Percentiles rank a stretch among this genome's conserved stretches.
Conservation (phyloP, 345 rosid species). For the Melaleuca alternifolia region DNA sequence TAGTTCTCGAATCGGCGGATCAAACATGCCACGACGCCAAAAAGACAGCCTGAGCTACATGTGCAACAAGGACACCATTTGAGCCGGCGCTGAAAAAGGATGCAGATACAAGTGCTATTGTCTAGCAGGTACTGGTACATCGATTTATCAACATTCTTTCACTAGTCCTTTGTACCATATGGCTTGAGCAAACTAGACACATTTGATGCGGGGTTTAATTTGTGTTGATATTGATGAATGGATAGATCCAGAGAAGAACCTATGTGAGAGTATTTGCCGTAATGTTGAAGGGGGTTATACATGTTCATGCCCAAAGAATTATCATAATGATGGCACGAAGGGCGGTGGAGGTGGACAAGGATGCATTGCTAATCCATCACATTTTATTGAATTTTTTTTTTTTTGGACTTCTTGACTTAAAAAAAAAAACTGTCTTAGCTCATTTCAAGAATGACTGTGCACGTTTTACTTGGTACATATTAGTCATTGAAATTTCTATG, state of each 20-base stretch:
- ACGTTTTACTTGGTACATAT: too few relatives aligned
- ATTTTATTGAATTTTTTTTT: too few relatives aligned
- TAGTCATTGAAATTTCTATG: too few relatives aligned
- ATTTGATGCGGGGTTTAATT: background rate
- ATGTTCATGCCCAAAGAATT: conserved; percentile 16
- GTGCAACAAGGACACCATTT: conserved; percentile 7
- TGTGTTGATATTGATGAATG: conserved; percentile 10
- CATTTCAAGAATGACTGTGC: too few relatives aligned
- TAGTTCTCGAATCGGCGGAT: conserved; percentile 17
- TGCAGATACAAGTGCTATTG: background rate
- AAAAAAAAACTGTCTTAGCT: too few relatives aligned
- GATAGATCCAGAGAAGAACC: background rate
- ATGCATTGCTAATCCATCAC: too few relatives aligned
- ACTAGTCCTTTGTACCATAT: background rate
- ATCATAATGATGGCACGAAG: conserved; percentile 11
- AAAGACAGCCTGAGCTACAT: background rate
- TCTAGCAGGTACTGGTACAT: background rate
- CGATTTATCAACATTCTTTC: background rate
- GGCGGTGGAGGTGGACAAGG: too few relatives aligned
- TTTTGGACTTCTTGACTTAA: too few relatives aligned
- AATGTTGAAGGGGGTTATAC: conserved; percentile 2
- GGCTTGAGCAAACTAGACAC: background rate
- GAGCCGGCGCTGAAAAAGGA: background rate
- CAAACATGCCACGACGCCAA: background rate
- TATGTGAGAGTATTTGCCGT: background rate